Base-by-base conservation (phyloP, 1,284 basidiomycete genomes). In the Agaricales sp. region DNA sequence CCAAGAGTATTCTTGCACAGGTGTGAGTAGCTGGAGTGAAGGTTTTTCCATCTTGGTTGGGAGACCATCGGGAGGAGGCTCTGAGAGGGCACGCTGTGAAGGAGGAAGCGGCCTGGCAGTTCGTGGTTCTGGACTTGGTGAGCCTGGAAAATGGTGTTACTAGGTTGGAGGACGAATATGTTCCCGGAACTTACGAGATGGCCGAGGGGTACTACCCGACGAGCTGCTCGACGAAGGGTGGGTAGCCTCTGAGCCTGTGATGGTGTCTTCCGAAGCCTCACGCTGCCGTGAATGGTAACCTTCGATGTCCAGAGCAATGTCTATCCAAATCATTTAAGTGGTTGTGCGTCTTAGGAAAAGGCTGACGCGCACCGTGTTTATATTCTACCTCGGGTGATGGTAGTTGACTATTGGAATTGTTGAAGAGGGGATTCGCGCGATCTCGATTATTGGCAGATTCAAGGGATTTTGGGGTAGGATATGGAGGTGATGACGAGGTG, bases 1-100 rank as follows among this genome's bases (percentile, higher is more conserved):
- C 87, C 87, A 90, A 2, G 82, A 83, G 59, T 89, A 89, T 58
- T 85, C 80, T 50, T 78, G 78, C 2, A 72, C 55, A 0, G 60
- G 54, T 16, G 52, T 48, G n/a, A 54, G 41, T n/a, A 50, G 50
- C 52, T 54, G 55, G 50, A 8, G 43, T 48, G n/a, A n/a, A n/a
- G n/a, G n/a, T n/a, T n/a, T n/a, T 23, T 47, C 43, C 38, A 46
- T 59, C 38, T 50, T 58, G 60, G 43, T 51, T 51, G 13, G 51
- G 54, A 11, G 51, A 51, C 2, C 58, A 55, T 21, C 74, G n/a
- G 70, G 75, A 18, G 75, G 76, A 1, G 78, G 78, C 58, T 78
- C 79, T 12, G 78, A 82, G 2, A 70, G 73, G 3, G 77, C 78
- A 43, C 76, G 76, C 43, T n/a, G n/a, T n/a, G 70, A 57, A 48